Conservation (phyloP, 2,329 filamentous ascomycete genomes). For the Boeremia exigua region DNA sequence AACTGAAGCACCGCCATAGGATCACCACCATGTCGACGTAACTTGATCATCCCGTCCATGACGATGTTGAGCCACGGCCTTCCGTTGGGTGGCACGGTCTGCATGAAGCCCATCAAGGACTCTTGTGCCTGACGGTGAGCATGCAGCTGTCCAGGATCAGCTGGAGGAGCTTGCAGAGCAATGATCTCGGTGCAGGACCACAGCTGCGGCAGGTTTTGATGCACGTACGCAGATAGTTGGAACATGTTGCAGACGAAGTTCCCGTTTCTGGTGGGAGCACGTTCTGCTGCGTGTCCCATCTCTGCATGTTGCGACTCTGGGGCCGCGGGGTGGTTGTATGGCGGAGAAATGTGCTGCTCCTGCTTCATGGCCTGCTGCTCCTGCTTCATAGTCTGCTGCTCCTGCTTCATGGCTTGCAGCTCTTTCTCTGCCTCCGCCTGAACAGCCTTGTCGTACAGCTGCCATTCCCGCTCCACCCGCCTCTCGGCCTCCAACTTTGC, state of each 20-base stretch:
- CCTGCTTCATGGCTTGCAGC: background rate
- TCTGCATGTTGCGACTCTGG: no score
- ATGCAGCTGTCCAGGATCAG: background rate
- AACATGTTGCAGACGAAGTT: background rate
- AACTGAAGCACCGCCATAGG: background rate
- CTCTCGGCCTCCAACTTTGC: background rate
- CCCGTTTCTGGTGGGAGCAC: background rate
- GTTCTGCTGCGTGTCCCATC: background rate
- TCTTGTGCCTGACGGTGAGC: background rate
- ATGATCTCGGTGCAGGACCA: slow-evolving; percentile 1
- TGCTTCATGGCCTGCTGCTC: background rate
- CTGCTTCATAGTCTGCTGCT: background rate
- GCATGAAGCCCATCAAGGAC: background rate
- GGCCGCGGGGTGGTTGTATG: no score
- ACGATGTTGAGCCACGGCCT: background rate
- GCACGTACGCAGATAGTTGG: background rate
- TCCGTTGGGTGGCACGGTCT: background rate
- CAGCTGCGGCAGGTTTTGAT: background rate
- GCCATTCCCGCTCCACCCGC: background rate
- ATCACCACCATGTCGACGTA: background rate
- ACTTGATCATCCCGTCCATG: background rate
- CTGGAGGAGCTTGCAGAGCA: background rate
- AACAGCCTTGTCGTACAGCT: background rate
- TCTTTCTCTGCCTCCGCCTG: background rate
- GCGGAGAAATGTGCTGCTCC: no score